phyloP scores from a whole-genome alignment of 2,329 filamentous ascomycete species.

The Colletotrichum endophyticum region DNA sequence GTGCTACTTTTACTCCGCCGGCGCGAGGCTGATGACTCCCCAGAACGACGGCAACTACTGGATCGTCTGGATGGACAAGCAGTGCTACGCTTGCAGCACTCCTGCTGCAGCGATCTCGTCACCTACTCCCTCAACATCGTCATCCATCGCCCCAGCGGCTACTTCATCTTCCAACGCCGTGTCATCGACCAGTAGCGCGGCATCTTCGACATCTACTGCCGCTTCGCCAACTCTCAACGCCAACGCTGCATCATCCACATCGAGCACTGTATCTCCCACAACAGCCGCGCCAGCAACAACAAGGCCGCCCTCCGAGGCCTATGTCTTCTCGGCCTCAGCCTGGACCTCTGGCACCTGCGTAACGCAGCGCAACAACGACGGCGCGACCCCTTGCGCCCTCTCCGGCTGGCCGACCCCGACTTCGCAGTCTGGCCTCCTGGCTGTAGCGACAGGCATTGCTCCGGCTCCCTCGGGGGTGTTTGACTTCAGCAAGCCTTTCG shows the following conservation, averaged over 20 bases:
- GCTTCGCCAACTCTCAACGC: neutral
- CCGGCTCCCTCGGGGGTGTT: neutral
- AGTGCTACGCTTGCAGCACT: neutral
- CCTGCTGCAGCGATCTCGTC: neutral
- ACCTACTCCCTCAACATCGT: neutral
- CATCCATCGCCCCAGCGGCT: neutral
- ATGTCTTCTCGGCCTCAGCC: neutral
- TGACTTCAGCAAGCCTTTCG: neutral
- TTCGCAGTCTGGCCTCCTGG: neutral
- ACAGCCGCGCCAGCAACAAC: neutral
- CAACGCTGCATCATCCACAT: neutral
- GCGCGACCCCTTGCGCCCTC: neutral
- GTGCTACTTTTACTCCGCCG: constrained; percentile 7
- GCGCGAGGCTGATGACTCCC: neutral
- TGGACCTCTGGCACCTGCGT: neutral
- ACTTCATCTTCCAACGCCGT: neutral
- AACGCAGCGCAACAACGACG: neutral
- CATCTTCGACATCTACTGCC: neutral
- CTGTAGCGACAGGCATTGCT: neutral
- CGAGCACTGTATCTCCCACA: neutral
- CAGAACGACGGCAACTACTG: neutral
- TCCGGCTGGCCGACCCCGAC: constrained; percentile 4
- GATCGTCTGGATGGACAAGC: constrained; percentile 8
- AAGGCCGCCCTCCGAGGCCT: neutral
- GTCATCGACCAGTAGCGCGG: neutral